These are phyloP conservation scores for Aspergillus aculeatinus DNA, from an alignment of 2,329 filamentous ascomycete genomes.

Conservation along the genomic window DNA sequence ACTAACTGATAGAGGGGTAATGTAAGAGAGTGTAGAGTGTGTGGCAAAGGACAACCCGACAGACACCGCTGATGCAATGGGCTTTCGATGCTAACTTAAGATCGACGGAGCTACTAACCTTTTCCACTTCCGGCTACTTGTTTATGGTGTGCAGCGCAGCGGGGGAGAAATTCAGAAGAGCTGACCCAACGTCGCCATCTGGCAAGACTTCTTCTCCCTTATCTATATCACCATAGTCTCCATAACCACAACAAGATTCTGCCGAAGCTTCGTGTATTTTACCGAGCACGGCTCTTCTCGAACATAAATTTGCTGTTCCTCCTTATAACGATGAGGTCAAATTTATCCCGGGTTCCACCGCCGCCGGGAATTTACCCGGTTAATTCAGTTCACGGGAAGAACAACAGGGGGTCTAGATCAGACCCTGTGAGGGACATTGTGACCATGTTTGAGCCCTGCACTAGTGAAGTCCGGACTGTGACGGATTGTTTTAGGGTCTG, in stretches of 20 bases:
- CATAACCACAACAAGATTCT: not conserved
- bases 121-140: not conserved
- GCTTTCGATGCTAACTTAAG: not conserved
- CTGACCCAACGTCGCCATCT: not conserved
- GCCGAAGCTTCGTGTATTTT: not conserved
- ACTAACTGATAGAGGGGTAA: not conserved
- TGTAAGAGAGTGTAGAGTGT: not conserved
- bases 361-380: slow-evolving; percentile 25
- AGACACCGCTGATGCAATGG: not conserved
- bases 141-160: not conserved
- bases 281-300: not conserved
- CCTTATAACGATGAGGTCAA: slow-evolving; percentile 8
- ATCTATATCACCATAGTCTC: not conserved
- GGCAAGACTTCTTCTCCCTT: not conserved
- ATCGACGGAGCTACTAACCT: not conserved
- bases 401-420: not conserved
- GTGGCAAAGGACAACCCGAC: not conserved
- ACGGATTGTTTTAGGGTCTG: not conserved
- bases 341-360: slow-evolving; percentile 1
- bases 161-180: not conserved
- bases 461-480: not conserved
- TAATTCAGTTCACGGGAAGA: slow-evolving; percentile 11
- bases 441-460: not conserved
- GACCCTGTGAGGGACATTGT: not conserved
- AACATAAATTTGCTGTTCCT: not conserved